phyloP scores from a whole-genome alignment of 73 alveolate genomes.

The Symbiodinium natans region DNA sequence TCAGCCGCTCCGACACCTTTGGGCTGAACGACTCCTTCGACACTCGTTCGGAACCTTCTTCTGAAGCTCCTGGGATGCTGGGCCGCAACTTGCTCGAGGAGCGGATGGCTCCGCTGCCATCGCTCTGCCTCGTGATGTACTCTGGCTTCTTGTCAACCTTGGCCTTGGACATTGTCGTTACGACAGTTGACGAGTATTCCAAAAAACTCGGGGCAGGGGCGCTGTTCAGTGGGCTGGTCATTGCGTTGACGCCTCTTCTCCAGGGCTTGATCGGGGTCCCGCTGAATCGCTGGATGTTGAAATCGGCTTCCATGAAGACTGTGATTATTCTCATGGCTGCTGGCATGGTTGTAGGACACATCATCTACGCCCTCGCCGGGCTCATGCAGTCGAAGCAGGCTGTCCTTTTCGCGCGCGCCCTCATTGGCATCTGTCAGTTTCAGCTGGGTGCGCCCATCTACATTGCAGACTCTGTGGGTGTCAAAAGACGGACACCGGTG shows the following conservation, averaged over 20 bases:
- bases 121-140: not conserved
- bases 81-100: not conserved
- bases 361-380: slow-evolving; percentile 19
- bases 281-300: not conserved
- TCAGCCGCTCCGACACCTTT: not conserved
- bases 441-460: slow-evolving; percentile 39
- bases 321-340: slow-evolving; percentile 13
- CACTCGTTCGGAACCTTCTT: not conserved
- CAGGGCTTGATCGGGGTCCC: not conserved
- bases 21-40: not conserved
- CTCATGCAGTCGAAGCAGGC: not conserved
- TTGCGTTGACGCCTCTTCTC: not conserved
- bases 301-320: not conserved
- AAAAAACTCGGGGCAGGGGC: not conserved
- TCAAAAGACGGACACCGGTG: slow-evolving; percentile 36
- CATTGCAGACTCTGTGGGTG: slow-evolving; percentile 47
- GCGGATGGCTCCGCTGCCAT: not conserved
- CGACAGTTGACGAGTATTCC: slow-evolving; percentile 26
- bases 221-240: not conserved
- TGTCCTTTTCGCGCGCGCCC: not conserved
- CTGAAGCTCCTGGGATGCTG: not conserved
- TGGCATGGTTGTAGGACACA: not conserved
- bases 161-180: slow-evolving; percentile 1
- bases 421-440: slow-evolving; percentile 35
- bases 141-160: not conserved